Conservation (phyloP, 1,284 basidiomycete species). For the Sutorius eximius region DNA sequence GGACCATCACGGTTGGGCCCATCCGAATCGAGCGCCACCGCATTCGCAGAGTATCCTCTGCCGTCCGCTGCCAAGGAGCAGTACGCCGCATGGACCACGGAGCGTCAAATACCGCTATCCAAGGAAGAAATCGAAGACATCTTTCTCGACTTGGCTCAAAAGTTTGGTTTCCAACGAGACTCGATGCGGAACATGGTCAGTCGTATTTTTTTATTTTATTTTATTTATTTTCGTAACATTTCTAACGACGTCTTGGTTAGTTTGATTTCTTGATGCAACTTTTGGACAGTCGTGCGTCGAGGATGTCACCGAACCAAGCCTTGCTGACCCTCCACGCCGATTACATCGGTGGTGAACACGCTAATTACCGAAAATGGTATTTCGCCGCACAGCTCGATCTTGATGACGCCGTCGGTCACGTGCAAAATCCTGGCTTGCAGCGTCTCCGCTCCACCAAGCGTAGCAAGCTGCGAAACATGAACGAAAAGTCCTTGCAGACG, state of each 20-base stretch:
- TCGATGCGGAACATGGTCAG: slow-evolving; percentile 88
- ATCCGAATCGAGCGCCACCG: slow-evolving; percentile 59
- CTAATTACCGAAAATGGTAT: slow-evolving; percentile 99
- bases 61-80: slow-evolving; percentile 64
- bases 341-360: slow-evolving; percentile 97
- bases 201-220: background rate
- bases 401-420: slow-evolving; percentile 94
- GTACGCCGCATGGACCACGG: slow-evolving; percentile 91
- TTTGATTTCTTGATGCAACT: slow-evolving; percentile 99
- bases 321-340: slow-evolving; percentile 95
- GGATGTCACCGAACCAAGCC: slow-evolving; percentile 97
- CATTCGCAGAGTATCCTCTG: slow-evolving; percentile 55
- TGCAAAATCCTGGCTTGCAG: slow-evolving; percentile 88
- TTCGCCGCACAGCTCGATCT: slow-evolving; percentile 99
- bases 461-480: slow-evolving; percentile 40
- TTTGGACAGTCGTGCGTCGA: slow-evolving; percentile 93
- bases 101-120: slow-evolving; percentile 91
- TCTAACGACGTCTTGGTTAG: slow-evolving; percentile 36
- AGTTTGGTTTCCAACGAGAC: slow-evolving; percentile 97
- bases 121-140: slow-evolving; percentile 99
- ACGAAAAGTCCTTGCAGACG: slow-evolving; percentile 84
- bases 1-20: slow-evolving; percentile 57
- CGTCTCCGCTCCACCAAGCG: slow-evolving; percentile 73
- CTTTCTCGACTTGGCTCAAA: slow-evolving; percentile 96
- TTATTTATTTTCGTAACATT: background rate